Evolutionary conservation across 805 yeast genomes (phyloP), one percentile per base, ranked within the genome.

Genomic region (Ogataea zsoltii): DNA sequence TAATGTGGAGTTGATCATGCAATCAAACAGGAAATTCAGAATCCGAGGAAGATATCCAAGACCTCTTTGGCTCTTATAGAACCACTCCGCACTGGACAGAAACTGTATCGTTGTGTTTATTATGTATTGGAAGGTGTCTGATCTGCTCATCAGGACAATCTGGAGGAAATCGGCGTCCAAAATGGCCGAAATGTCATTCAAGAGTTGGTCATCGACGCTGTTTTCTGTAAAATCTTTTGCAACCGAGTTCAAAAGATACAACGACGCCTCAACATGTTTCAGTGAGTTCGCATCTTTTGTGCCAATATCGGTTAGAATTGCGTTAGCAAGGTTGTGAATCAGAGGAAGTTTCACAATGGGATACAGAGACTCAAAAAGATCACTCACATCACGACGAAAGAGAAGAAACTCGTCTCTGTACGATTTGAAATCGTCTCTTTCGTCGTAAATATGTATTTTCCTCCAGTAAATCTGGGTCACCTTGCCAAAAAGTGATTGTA

Each of bases 381-480:
- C 98, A 1, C 84, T 77, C 9, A 85, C 84, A 49, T 85, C 92
- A 26, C 79, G 68, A 54, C 97, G 75, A 63, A 80, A 92, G 19
- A 80, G 74, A 17, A 66, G 65, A 56, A 90, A 88, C 52, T 85
- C 95, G 16, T 75, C 72, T 46, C 69, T 62, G 19, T 60, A 59
- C 9, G 67, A 65, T 18, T 56, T 57, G n/a, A 65, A 56, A 2
- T 62, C 61, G 7, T 57, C 56, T 4, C 62, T 58, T 30, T 69
- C 71, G 14, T 69, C 65, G 15, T 68, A 70, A 18, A 76, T 59
- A 39, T 78, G 83, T 3, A 81, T 71, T 54, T 89, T 88, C 2
- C 72, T 68, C 83, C 94, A 84, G 63, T 88, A 89, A 2, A 82
- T 73, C 17, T 67, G 68, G 16, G 88, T 73, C 3, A 88, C 75